A percentile compares a stretch with the other conserved stretches of the same genome.
These are phyloP conservation scores for Didymellaceae sp. DNA, from an alignment of 2,329 filamentous ascomycete species.

Conservation along the genomic window DNA sequence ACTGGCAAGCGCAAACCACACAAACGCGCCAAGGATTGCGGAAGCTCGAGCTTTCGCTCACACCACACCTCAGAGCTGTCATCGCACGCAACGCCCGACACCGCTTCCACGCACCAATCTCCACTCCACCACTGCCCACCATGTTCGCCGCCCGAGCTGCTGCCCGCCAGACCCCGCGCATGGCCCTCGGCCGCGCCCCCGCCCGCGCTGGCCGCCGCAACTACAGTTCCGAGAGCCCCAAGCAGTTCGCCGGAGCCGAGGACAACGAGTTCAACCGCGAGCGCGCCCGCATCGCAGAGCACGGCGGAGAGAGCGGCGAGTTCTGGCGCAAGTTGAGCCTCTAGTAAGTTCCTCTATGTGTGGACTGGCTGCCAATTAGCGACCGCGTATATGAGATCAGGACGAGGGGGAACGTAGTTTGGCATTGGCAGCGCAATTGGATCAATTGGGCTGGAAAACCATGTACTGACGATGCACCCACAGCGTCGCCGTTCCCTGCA, in stretches of 20 bases:
- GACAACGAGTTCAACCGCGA: constrained; percentile 96
- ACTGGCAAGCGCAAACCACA: constrained; percentile 20
- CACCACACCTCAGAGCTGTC: constrained; percentile 32
- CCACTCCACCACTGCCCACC: constrained; percentile 30
- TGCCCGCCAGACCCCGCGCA: constrained; percentile 59
- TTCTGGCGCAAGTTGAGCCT: constrained; percentile 96
- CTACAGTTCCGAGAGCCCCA: constrained; percentile 67
- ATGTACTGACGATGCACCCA: constrained; percentile 21
- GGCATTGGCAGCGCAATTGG: constrained; percentile 7
- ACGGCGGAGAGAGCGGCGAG: constrained; percentile 83
- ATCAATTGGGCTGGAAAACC: not conserved
- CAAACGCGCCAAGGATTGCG: constrained; percentile 33
- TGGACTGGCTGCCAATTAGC: constrained; percentile 14
- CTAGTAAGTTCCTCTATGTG: constrained; percentile 71
- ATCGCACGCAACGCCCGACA: constrained; percentile 21
- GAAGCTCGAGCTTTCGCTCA: constrained; percentile 22
- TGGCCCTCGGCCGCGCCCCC: constrained; percentile 62
- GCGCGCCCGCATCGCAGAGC: constrained; percentile 86
- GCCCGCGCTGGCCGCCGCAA: constrained; percentile 72
- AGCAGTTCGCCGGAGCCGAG: constrained; percentile 64
- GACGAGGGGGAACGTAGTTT: not conserved
- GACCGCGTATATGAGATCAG: constrained; percentile 6
- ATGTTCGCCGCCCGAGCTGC: constrained; percentile 46
- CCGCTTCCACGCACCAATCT: constrained; percentile 33
- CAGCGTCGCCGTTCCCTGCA: constrained; percentile 76